Base-by-base conservation (phyloP, 2,329 filamentous ascomycete species). In the Tolypocladium capitatum region DNA sequence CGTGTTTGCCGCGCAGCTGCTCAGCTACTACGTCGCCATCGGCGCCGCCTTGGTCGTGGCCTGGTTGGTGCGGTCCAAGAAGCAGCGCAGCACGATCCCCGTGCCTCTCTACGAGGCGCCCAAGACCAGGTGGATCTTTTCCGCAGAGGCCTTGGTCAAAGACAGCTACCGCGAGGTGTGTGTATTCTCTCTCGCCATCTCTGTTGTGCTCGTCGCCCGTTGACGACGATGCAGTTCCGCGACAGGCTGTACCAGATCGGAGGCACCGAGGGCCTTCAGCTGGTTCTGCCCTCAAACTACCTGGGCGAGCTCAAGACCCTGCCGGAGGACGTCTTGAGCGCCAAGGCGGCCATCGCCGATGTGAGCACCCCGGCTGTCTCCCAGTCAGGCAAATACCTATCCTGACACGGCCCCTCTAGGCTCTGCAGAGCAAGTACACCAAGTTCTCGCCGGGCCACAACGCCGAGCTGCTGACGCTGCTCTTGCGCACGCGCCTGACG, bases 191-290 rank as follows among this genome's bases (percentile, higher is more conserved):
- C 45, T 30, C n/a, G n/a, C n/a, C n/a, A n/a, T n/a, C n/a, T n/a
- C n/a, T n/a, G n/a, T n/a, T n/a, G n/a, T n/a, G 2, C 30, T 10
- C 13, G 27, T 24, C 35, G 18, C 21, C 28, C 11, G 27, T 56
- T 62, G 24, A 62, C 52, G 7, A 7, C 46, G 18, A 47, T 24
- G 8, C 30, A 74, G 71, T 75, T 74, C 49, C 65, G 67, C 35
- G 70, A 74, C 52, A 62, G 55, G n/a, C 66, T 71, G 16, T 75
- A 75, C 48, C 70, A 74, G 51, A 72, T 75, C 58, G 71, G 67
- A 54, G 70, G 70, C 5, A 75, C 72, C 2, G 72, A 75, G 53
- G 72, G 72, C 11, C 52, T 67, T 16, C 70, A 74, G 50, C 69
- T 72, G 10, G 58, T 75, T 43, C 63, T 75, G 30, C 72, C 72